Base-by-base conservation (phyloP, 305 asterid genomes). In the Solanum chacoense region DNA sequence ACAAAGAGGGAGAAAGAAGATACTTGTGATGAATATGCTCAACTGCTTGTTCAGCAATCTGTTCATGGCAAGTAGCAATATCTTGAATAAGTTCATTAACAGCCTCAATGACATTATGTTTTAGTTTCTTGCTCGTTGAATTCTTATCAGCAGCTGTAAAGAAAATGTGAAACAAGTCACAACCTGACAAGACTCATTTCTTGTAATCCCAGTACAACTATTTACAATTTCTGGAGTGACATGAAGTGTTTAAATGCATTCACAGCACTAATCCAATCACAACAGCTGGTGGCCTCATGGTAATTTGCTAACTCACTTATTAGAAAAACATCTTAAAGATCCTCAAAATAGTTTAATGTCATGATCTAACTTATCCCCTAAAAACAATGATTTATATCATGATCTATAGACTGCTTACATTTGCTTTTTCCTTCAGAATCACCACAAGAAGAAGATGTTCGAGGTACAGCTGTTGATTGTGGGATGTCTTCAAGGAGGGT, bases 21-120 rank as follows among this genome's bases (percentile, higher is more conserved):
- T 96, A 97, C 99, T 97, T 97, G 31, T 97, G 99, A 91, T 97
- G 99, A 90, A 97, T 97, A 93, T 95, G 99, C 91, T 97, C 99
- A 92, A 97, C 99, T 24, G 99, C 99, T 92, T 96, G 98, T 91
- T 95, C 99, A 81, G 99, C 98, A 91, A 97, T 97, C 91, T 93
- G 97, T 88, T 97, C 99, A 77, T 96, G 98, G 94, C 98, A 96
- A 88, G 98, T 95, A 73, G 98, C 90, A 86, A 97, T 96, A 92
- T 95, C 99, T 92, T 92, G 98, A 93, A 97, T 96, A 86, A 97
- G 96, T 87, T 97, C 99, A 90, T 95, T 97, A 88, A 97, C 98
- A 73, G 98, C 96, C 93, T 97, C 99, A 79, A 96, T 97, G 87
- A 97, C 98, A 90, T 94, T 95, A 94, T 97, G 99, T 94, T 97